Percentiles rank a stretch among this genome's conserved stretches.
Evolutionary conservation across 2,329 filamentous ascomycete species (phyloP).

Genomic region (Arthrinium phaeospermum): DNA sequence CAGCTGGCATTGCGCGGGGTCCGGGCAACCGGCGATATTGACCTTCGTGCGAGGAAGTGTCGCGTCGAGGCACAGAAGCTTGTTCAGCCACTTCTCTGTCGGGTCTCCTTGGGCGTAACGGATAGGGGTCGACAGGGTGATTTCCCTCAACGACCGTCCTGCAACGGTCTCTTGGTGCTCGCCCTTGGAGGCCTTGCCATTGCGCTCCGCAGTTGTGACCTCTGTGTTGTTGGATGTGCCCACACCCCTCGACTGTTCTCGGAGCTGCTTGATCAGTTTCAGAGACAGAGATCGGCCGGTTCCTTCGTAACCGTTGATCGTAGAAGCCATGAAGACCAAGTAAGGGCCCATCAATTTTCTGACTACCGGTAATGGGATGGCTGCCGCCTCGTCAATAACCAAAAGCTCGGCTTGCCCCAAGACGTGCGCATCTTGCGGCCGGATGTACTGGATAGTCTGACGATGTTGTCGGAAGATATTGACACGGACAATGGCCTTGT

Average conservation of each 20-base stretch:
- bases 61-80: conserved; percentile 89
- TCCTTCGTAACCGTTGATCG: conserved; percentile 98
- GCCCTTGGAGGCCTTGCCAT: conserved; percentile 73
- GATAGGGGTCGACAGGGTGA: conserved; percentile 92
- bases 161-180: conserved; percentile 63
- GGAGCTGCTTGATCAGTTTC: conserved; percentile 95
- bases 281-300: conserved; percentile 93
- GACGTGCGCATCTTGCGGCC: conserved; percentile 93
- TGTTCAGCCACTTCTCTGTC: conserved; percentile 97
- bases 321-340: conserved; percentile 98
- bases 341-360: conserved; percentile 96
- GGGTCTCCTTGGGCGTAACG: conserved; percentile 89
- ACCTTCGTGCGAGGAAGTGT: conserved; percentile 81
- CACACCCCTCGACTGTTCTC: conserved; percentile 79
- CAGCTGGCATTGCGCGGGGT: conserved; percentile 89
- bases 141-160: conserved; percentile 86
- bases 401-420: conserved; percentile 93
- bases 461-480: conserved; percentile 94
- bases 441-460: conserved; percentile 98
- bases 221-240: conserved; percentile 61
- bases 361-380: conserved; percentile 91
- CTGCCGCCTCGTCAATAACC: conserved; percentile 96
- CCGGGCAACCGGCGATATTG: conserved; percentile 79
- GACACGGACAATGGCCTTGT: conserved; percentile 97
- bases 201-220: conserved; percentile 70